Evolutionary conservation across 129 eudicot genomes (phyloP).

Genomic region (Artemisia annua): DNA sequence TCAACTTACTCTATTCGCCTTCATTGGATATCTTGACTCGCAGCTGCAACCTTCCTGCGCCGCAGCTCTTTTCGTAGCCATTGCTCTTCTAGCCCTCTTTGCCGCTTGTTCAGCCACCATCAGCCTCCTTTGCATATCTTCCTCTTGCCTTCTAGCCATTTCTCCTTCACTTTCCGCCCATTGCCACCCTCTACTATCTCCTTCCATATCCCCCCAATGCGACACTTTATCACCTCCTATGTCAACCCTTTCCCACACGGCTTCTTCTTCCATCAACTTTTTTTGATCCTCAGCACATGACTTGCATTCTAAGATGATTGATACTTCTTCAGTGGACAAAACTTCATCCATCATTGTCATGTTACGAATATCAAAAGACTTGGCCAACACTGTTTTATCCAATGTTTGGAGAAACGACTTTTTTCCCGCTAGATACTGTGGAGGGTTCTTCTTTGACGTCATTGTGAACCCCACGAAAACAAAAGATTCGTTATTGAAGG

Average conservation of each 20-base stretch:
- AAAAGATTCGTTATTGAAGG: slow-evolving; percentile 59
- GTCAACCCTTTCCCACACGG: not conserved
- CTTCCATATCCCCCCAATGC: slow-evolving; percentile 2
- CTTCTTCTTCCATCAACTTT: slow-evolving; percentile 12
- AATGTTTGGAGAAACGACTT: slow-evolving; percentile 48
- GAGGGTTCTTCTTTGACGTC: slow-evolving; percentile 35
- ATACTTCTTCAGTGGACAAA: slow-evolving; percentile 36
- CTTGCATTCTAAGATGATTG: slow-evolving; percentile 50
- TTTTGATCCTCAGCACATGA: slow-evolving; percentile 73
- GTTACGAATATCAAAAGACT: slow-evolving; percentile 46
- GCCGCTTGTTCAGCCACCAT: not conserved
- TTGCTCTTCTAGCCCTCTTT: slow-evolving; percentile 11
- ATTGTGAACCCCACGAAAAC: slow-evolving; percentile 75
- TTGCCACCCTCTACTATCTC: not conserved
- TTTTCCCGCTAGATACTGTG: slow-evolving; percentile 64
- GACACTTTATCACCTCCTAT: not conserved
- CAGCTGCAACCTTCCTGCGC: not conserved
- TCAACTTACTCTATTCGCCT: not conserved
- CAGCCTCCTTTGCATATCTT: slow-evolving; percentile 13
- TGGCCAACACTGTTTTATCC: slow-evolving; percentile 45
- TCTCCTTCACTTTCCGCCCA: slow-evolving; percentile 12
- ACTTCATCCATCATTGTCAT: slow-evolving; percentile 41
- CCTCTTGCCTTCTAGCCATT: slow-evolving; percentile 12
- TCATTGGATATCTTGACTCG: not conserved
- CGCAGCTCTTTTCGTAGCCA: not conserved